phyloP scores from a whole-genome alignment of 176 grass and related monocot genomes.

The Bromus sterilis region DNA sequence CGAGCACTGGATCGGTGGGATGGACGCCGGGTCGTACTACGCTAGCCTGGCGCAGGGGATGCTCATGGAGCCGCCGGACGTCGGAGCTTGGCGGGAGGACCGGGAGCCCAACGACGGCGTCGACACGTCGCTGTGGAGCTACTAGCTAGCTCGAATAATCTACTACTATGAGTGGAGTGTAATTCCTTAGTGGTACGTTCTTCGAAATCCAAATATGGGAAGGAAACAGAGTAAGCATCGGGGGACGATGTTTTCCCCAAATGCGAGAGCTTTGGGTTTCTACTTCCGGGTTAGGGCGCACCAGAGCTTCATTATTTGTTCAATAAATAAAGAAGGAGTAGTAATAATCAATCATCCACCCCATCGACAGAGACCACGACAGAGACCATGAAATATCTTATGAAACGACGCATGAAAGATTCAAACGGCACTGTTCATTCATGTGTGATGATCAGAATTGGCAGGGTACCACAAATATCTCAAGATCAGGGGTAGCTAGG shows the following conservation, averaged over 20 bases:
- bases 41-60: conserved; percentile 45
- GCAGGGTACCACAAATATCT: background rate
- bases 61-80: conserved; percentile 32
- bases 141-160: background rate
- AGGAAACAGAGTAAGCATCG: background rate
- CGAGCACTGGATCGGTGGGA: conserved; percentile 18
- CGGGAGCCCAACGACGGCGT: background rate
- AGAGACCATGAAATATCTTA: no score
- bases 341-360: background rate
- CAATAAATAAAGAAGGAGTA: background rate
- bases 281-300: background rate
- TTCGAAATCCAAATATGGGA: background rate
- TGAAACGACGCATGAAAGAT: no score
- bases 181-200: no score
- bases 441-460: background rate
- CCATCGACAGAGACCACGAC: no score
- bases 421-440: no score
- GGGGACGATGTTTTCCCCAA: background rate
- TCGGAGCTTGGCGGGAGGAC: background rate
- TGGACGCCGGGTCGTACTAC: conserved; percentile 48
- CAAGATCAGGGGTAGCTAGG: background rate
- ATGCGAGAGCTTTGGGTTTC: background rate
- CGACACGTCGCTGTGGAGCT: conserved; percentile 39
- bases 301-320: background rate
- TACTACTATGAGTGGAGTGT: no score